Conservation (phyloP, 805 yeast genomes). For the Komagataella pastoris region DNA sequence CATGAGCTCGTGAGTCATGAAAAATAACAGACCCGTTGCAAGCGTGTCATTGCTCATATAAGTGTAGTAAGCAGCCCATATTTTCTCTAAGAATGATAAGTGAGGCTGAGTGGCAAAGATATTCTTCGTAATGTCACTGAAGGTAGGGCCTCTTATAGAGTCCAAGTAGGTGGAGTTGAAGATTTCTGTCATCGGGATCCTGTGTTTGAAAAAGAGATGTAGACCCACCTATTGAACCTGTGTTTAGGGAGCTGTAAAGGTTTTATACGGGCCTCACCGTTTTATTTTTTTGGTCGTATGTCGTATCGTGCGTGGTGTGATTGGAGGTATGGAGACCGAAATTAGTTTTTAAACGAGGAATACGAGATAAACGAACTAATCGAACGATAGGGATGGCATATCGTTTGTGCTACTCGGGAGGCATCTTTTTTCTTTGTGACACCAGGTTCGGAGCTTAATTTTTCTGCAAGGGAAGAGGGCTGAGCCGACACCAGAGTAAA, state of each 20-base stretch:
- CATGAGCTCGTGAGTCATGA: conserved; percentile 39
- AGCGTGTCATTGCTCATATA: conserved; percentile 40
- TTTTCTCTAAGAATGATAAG: conserved; percentile 26
- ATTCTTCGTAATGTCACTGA: conserved; percentile 19
- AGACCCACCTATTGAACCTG: background rate
- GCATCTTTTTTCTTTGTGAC: background rate
- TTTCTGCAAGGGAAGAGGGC: background rate
- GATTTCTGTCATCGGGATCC: conserved; percentile 14
- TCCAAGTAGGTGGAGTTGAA: conserved; percentile 17
- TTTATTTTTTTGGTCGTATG: background rate
- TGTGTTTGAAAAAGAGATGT: background rate
- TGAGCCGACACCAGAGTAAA: background rate
- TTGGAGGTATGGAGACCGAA: background rate
- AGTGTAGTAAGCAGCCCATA: conserved; percentile 44
- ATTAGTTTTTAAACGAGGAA: background rate
- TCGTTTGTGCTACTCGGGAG: background rate
- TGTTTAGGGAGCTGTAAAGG: background rate
- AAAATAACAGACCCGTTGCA: conserved; percentile 45
- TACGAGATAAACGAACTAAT: background rate
- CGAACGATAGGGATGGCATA: background rate
- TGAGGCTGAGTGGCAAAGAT: conserved; percentile 26
- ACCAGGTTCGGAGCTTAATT: background rate
- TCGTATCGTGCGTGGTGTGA: background rate
- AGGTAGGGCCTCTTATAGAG: conserved; percentile 12
- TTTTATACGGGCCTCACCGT: background rate